A percentile compares a stretch with the other conserved stretches of the same genome.
These are phyloP conservation scores for Chloranthus sessilifolius DNA, from an alignment of 164 flowering plant genomes.

Conservation along the genomic window DNA sequence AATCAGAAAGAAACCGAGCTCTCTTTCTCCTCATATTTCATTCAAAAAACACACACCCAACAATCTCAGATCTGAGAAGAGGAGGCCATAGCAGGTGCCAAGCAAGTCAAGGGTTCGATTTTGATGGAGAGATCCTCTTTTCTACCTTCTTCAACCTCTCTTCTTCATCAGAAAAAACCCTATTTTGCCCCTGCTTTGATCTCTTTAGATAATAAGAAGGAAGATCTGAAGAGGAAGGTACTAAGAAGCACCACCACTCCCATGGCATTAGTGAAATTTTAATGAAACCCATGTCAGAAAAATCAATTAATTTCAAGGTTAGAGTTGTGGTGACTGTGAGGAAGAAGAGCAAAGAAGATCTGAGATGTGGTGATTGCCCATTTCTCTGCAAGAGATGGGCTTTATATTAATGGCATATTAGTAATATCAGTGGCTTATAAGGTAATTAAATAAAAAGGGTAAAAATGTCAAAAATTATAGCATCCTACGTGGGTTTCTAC, in stretches of 20 bases:
- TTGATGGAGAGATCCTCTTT: constrained; percentile 37
- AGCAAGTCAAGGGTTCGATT: constrained; percentile 49
- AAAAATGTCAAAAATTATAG: too few relatives aligned
- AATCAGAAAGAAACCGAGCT: too few relatives aligned
- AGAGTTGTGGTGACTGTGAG: constrained; percentile 80
- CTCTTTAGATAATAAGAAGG: constrained; percentile 12
- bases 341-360: constrained; percentile 79
- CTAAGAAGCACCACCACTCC: constrained; percentile 15
- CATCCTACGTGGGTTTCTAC: too few relatives aligned
- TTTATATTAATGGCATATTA: too few relatives aligned
- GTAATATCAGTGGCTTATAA: too few relatives aligned
- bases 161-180: constrained; percentile 20
- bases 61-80: not conserved
- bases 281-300: constrained; percentile 29
- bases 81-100: constrained; percentile 42
- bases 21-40: too few relatives aligned
- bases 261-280: constrained; percentile 68
- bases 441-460: too few relatives aligned
- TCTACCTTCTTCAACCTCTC: constrained; percentile 28
- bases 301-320: constrained; percentile 63
- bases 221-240: constrained; percentile 18
- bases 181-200: constrained; percentile 18
- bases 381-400: too few relatives aligned
- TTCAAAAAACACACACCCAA: too few relatives aligned
- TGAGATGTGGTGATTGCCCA: too few relatives aligned